These are phyloP conservation scores for Diaporthe ilicicola DNA, from an alignment of 2,329 filamentous ascomycete species.

Conservation along the genomic window DNA sequence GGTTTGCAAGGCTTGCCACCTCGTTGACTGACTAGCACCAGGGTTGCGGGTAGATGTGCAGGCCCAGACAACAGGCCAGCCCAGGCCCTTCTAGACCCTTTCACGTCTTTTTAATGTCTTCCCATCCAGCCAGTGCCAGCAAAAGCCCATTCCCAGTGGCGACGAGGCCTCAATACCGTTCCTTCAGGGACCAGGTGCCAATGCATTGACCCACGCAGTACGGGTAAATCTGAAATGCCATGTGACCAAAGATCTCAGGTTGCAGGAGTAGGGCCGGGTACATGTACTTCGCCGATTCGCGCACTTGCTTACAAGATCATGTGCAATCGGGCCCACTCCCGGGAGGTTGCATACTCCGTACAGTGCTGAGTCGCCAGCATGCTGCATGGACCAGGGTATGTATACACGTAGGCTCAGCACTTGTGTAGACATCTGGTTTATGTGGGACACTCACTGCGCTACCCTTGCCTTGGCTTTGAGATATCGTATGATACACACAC, in stretches of 20 bases:
- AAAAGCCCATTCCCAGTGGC: not conserved
- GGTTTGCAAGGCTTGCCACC: not conserved
- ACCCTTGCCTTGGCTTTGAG: not conserved
- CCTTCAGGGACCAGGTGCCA: not conserved
- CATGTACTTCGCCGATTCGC: too few relatives aligned
- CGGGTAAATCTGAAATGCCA: not conserved
- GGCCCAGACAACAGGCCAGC: not conserved
- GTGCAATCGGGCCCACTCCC: not conserved
- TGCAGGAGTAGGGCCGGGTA: too few relatives aligned
- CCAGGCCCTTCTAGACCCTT: not conserved
- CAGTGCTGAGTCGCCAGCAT: not conserved
- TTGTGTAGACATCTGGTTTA: not conserved
- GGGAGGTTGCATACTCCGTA: not conserved
- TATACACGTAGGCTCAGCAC: not conserved
- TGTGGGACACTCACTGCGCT: too few relatives aligned
- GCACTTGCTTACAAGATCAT: not conserved
- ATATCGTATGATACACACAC: not conserved
- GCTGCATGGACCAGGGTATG: not conserved
- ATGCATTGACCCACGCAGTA: too few relatives aligned
- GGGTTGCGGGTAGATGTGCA: constrained; percentile 13
- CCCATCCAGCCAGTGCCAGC: not conserved
- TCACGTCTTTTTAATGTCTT: not conserved
- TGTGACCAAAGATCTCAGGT: not conserved
- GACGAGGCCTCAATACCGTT: not conserved
- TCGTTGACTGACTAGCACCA: not conserved